Evolutionary conservation across 345 rosid genomes (phyloP).

Genomic region (Fremontodendron californicum): DNA sequence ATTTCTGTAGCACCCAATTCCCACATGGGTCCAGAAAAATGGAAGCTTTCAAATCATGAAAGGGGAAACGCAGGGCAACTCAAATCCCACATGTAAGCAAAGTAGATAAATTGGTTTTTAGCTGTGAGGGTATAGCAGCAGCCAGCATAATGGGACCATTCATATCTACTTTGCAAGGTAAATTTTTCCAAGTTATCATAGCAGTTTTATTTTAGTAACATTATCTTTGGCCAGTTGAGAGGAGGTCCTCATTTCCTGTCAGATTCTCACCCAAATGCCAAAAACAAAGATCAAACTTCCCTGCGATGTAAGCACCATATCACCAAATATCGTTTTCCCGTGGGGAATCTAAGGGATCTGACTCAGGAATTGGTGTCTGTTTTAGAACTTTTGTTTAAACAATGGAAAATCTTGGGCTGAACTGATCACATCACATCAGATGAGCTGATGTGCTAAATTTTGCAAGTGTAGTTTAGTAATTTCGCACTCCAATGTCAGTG

Average conservation of each 20-base stretch:
- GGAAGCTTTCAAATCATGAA: neutral
- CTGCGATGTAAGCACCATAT: neutral
- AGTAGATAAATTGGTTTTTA: neutral
- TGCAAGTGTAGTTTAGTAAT: neutral
- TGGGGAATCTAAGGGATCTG: neutral
- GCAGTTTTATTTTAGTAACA: neutral
- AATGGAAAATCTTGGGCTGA: neutral
- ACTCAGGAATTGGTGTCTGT: neutral
- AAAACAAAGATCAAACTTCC: neutral
- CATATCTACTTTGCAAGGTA: neutral
- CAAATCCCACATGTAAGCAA: neutral
- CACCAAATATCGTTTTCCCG: neutral
- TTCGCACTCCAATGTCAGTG: neutral
- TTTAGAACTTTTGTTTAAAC: neutral
- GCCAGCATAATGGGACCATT: neutral
- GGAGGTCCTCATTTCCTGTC: conserved; percentile 6
- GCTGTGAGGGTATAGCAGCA: neutral
- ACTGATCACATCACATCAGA: neutral
- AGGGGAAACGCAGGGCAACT: neutral
- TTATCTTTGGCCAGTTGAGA: neutral
- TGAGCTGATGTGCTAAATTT: neutral
- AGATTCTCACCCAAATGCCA: neutral
- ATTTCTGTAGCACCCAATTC: neutral
- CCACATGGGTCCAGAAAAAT: neutral
- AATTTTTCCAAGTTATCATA: neutral